Conservation (phyloP, 192 early-diverging fungal genomes). For the Coemansia brasiliensis region DNA sequence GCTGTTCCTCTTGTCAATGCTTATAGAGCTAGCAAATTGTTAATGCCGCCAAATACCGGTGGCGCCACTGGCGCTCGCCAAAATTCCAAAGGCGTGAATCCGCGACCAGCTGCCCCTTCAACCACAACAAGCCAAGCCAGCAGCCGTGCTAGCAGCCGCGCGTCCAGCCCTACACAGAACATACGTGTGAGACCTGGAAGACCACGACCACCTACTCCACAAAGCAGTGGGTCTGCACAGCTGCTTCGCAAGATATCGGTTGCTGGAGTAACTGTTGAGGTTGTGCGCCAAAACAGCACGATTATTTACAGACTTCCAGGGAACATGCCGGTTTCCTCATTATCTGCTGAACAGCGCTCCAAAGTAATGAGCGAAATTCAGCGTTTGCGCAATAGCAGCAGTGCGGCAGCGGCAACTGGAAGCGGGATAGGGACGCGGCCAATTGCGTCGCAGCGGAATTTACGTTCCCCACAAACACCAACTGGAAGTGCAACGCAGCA, state of each 20-base stretch:
- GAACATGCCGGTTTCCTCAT: constrained; percentile 52
- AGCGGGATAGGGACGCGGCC: neutral
- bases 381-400: constrained; percentile 25
- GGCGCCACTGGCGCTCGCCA: constrained; percentile 1
- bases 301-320: constrained; percentile 51
- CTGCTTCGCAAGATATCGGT: constrained; percentile 38
- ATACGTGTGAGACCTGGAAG: neutral
- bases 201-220: neutral
- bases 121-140: neutral
- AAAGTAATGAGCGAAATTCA: constrained; percentile 54
- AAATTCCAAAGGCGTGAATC: neutral
- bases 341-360: constrained; percentile 46
- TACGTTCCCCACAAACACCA: neutral
- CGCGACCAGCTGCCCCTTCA: neutral
- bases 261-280: constrained; percentile 47
- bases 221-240: constrained; percentile 15
- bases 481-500: neutral
- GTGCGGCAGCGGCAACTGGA: neutral
- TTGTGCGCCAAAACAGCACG: constrained; percentile 42
- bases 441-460: neutral
- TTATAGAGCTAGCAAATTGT: neutral
- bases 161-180: constrained; percentile 3
- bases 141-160: constrained; percentile 13
- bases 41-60: constrained; percentile 13
- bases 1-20: too few relatives aligned